These are phyloP conservation scores for Balamuthia mandrillaris DNA, from an alignment of 208 protist species.

Conservation along the genomic window DNA sequence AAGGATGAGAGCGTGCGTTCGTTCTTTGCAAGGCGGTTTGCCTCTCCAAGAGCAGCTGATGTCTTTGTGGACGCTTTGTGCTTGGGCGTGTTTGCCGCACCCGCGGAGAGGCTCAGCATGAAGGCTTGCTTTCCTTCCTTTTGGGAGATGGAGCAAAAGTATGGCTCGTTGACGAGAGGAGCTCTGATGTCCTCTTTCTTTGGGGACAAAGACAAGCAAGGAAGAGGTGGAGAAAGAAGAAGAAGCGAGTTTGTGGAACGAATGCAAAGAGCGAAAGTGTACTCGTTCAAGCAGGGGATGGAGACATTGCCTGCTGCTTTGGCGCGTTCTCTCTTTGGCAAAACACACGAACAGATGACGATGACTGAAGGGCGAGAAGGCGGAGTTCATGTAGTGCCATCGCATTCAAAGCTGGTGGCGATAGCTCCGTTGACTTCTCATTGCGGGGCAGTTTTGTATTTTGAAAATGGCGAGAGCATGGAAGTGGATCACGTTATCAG, in stretches of 20 bases:
- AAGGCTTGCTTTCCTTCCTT: constrained; percentile 10
- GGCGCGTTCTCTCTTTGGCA: too few species aligned
- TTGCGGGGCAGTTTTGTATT: too few species aligned
- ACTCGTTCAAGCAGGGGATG: neutral
- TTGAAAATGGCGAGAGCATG: too few species aligned
- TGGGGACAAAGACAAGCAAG: neutral
- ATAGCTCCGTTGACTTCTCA: too few species aligned
- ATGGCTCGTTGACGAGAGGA: constrained; percentile 9
- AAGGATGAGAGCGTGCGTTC: neutral
- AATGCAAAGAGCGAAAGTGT: constrained; percentile 17
- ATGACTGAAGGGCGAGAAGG: too few species aligned
- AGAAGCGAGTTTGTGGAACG: neutral
- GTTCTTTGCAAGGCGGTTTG: neutral
- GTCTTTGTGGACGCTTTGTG: neutral
- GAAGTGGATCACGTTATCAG: too few species aligned
- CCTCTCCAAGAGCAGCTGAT: neutral
- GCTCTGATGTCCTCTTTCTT: neutral
- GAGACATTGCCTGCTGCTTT: neutral
- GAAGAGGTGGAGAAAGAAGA: too few species aligned
- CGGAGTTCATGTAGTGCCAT: too few species aligned
- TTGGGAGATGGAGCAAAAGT: constrained; percentile 12
- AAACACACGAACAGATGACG: too few species aligned
- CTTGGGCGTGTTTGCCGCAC: neutral
- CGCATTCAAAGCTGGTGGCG: too few species aligned
- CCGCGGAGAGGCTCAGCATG: neutral